Base-by-base conservation (phyloP, 139 green algal species). In the Chlamydomonas incerta region DNA sequence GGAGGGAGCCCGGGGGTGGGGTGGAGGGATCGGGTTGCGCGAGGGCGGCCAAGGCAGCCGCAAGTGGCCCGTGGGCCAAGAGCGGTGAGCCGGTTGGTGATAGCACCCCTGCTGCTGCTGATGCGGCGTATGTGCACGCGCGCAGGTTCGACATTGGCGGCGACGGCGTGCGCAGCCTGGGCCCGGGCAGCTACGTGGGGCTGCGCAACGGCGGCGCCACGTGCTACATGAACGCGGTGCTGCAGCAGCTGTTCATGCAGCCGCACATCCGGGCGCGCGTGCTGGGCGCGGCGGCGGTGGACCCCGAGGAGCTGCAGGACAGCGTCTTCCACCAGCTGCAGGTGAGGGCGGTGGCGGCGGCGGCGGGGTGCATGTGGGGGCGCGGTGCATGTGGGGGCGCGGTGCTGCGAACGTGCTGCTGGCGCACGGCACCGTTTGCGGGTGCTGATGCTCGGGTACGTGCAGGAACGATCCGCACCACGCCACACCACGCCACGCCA, bases 191-290 rank as follows among this genome's bases (percentile, higher is more conserved):
- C 21, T 94, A 92, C 79, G 81, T 93, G 35, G 95, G 95, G 0
- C 86, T 98, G 23, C 88, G 90, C 58, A 98, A 98, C 82, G 94
- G 87, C 26, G 96, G 94, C 28, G 97, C 96, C 23, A 99, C 96
- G 8, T 99, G 97, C 91, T 99, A 99, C 93, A 99, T 99, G 96
- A 99, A 98, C 86, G 76, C 91, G 28, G 93, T 98, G 37, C 92
- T 99, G 75, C 97, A 99, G 93, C 95, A 98, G 94, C 91, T 99
- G 21, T 99, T 96, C 94, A 99, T 98, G 96, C 94, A 97, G 91
- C 95, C 96, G 24, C 85, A 80, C 65, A 93, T 99, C 28, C 88
- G 95, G 13, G 83, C 76, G 24, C 81, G 92, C 33, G 71, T 99
- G 58, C 93, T 99, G 47, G 82, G 74, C n/a, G 90, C 90, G 3